These are phyloP conservation scores for Monosporascus sp. DNA, from an alignment of 2,329 filamentous ascomycete species.

Conservation along the genomic window DNA sequence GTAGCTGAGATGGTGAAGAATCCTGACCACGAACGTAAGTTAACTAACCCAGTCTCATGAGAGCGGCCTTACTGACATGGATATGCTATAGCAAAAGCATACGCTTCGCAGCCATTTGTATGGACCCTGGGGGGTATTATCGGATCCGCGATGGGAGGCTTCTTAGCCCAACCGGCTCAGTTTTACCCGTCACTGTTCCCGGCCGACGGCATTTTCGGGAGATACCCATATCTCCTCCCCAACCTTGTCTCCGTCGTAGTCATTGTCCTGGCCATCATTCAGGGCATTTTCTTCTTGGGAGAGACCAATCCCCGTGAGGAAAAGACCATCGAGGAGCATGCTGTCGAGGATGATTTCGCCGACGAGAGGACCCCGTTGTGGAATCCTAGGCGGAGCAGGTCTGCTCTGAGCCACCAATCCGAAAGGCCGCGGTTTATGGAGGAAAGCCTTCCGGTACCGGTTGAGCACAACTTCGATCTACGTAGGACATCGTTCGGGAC, in stretches of 20 bases:
- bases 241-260: constrained; percentile 60
- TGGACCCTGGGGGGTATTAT: constrained; percentile 32
- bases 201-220: constrained; percentile 41
- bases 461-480: constrained; percentile 31
- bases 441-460: constrained; percentile 27
- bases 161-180: constrained; percentile 29
- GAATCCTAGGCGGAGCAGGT: constrained; percentile 4
- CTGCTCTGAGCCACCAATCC: constrained; percentile 6
- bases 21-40: constrained; percentile 35
- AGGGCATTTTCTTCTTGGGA: constrained; percentile 57
- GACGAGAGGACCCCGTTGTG: constrained; percentile 24
- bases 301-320: constrained; percentile 30
- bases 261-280: constrained; percentile 54
- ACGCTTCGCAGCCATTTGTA: constrained; percentile 31
- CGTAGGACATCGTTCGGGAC: constrained; percentile 35
- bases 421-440: constrained; percentile 27
- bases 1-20: constrained; percentile 36
- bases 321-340: constrained; percentile 17
- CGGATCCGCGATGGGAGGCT: constrained; percentile 32
- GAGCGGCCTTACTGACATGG: neutral
- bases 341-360: constrained; percentile 20
- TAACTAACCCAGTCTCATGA: neutral
- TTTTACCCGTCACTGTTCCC: constrained; percentile 32
- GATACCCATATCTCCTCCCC: constrained; percentile 66
- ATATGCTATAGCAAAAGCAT: constrained; percentile 21